Conservation (phyloP, 1,139 yeast genomes). For the Scheffersomyces segobiensis region DNA sequence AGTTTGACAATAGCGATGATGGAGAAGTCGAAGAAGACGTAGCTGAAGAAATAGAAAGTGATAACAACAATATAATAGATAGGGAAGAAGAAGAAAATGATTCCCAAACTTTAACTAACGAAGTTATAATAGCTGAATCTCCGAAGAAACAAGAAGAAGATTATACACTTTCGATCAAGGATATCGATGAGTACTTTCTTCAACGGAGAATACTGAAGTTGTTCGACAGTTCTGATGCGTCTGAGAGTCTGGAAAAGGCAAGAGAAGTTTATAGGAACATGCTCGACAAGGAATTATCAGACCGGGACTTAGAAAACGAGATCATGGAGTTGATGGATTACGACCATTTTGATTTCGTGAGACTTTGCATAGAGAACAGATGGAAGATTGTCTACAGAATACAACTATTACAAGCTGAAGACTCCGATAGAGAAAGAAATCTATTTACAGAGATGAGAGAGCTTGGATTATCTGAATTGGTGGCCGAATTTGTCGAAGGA, state of each 20-base stretch:
- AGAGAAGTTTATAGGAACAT: conserved; percentile 17
- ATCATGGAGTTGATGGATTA: conserved; percentile 52
- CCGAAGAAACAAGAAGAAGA: not conserved
- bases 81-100: conserved; percentile 19
- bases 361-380: conserved; percentile 52
- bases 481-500: conserved; percentile 25
- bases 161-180: conserved; percentile 14
- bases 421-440: conserved; percentile 26
- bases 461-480: conserved; percentile 22
- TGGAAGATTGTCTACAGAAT: conserved; percentile 57
- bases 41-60: conserved; percentile 25
- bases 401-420: conserved; percentile 37
- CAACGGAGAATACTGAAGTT: conserved; percentile 20
- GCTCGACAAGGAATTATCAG: conserved; percentile 22
- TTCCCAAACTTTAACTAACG: conserved; percentile 1
- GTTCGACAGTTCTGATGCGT: conserved; percentile 14
- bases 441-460: conserved; percentile 25
- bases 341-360: conserved; percentile 51
- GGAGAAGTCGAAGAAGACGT: conserved; percentile 28
- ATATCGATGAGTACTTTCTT: conserved; percentile 25
- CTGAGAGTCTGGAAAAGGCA: conserved; percentile 15
- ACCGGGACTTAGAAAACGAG: conserved; percentile 51
- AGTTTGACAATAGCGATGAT: conserved; percentile 46
- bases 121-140: not conserved
- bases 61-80: conserved; percentile 18